Base-by-base conservation (phyloP, 345 rosid species). In the Trapa incisa region DNA sequence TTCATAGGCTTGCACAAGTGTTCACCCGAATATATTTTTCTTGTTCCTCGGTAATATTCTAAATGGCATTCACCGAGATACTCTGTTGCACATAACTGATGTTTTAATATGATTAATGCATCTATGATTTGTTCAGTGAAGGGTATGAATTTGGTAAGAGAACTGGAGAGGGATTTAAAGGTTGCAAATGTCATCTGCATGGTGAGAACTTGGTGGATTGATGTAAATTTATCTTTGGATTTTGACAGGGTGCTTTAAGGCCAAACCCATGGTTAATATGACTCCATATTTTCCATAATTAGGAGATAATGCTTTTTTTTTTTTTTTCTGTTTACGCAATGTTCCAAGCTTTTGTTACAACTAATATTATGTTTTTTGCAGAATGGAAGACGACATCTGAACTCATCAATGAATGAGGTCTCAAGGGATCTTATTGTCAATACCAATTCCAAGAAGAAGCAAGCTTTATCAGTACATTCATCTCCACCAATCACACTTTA, bases 111-210 rank as follows among this genome's bases (percentile, higher is more conserved):
- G 63, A 8, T 1, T 8, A 15, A 2, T 14, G 2, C 7, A 4
- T 0, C 37, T 58, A 58, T 58, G 9, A 3, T 83, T 80, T 89
- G 89, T 88, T 76, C 97, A 94, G 99, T 94, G 96, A 91, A 94
- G 93, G 99, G 99, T 80, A 91, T 94, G 96, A 75, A 94, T 84
- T 81, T 94, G 84, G 97, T 94, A 68, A 85, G 97, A 70, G 99
- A 94, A 77, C 81, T 94, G 80, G 99, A 94, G 80, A 94, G 82
- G 72, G 99, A 94, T 80, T 84, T 94, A 81, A 89, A 91, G 95
- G 75, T 94, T 79, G 96, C 99, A 13, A 89, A 84, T 78, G 92
- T 94, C 65, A 94, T 94, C 72, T 89, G 96, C 83, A 94, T 78
- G 96, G 99, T 89, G 81, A 77, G 87, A 62, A 62, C 66, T 48